phyloP scores from a whole-genome alignment of 352 stramenopile species.

The Globisporangium radiosum region DNA sequence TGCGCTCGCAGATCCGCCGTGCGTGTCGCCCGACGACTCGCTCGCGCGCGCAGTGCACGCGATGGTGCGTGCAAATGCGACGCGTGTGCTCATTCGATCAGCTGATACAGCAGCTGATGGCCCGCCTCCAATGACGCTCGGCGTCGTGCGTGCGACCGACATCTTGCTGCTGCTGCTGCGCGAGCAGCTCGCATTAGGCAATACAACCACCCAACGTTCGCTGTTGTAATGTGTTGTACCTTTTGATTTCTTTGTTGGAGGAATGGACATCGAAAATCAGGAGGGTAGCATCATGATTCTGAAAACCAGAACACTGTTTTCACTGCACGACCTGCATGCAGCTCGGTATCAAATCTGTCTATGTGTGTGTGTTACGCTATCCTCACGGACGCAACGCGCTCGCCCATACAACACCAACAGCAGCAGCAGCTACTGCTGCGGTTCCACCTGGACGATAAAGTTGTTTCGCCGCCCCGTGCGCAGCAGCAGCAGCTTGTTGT shows the following conservation, averaged over 20 bases:
- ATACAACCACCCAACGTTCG: too few relatives aligned
- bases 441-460: conserved; percentile 53
- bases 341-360: background rate
- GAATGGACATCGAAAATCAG: too few relatives aligned
- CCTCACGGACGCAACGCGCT: too few relatives aligned
- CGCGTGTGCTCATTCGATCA: conserved; percentile 27
- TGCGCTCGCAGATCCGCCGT: conserved; percentile 9
- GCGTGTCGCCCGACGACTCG: conserved; percentile 27
- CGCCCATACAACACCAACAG: too few relatives aligned
- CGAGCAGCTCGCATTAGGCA: conserved; percentile 25
- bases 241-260: too few relatives aligned
- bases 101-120: background rate
- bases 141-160: conserved; percentile 41
- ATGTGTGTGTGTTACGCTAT: background rate
- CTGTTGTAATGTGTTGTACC: too few relatives aligned
- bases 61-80: conserved; percentile 32
- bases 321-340: too few relatives aligned
- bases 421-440: too few relatives aligned
- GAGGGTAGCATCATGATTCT: conserved; percentile 5
- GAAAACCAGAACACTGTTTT: background rate
- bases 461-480: conserved; percentile 76
- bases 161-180: conserved; percentile 45
- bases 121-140: conserved; percentile 7
- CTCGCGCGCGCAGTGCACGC: conserved; percentile 33
- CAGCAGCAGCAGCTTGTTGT: conserved; percentile 60